phyloP scores from a whole-genome alignment of 805 yeast species.

The Metschnikowia baotianmanensis region DNA sequence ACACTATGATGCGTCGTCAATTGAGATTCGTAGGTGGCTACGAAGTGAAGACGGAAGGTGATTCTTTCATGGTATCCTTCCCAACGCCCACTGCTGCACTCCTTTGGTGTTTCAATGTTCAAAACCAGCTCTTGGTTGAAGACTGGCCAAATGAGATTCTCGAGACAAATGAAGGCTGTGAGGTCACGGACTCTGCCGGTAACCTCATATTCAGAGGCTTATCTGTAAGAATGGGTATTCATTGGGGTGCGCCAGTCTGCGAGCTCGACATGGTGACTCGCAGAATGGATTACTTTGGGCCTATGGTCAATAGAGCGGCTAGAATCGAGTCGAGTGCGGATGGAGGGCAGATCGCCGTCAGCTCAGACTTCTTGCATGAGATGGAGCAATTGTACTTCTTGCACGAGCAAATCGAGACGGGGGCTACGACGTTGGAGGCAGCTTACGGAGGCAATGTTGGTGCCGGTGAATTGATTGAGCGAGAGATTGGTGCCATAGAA shows the following conservation, averaged over 20 bases:
- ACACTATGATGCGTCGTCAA: conserved; percentile 90
- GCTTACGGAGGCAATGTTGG: conserved; percentile 46
- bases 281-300: conserved; percentile 98
- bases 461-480: conserved; percentile 58
- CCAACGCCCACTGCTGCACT: conserved; percentile 89
- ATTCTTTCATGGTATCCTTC: conserved; percentile 96
- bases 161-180: conserved; percentile 79
- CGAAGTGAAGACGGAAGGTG: conserved; percentile 99
- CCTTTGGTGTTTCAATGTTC: conserved; percentile 93
- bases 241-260: conserved; percentile 97
- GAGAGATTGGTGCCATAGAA: conserved; percentile 61
- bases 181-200: conserved; percentile 62
- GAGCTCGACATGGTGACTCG: conserved; percentile 92
- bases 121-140: conserved; percentile 71
- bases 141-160: conserved; percentile 97
- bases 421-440: conserved; percentile 28
- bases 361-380: conserved; percentile 77
- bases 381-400: conserved; percentile 53
- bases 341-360: conserved; percentile 95
- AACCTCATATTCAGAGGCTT: conserved; percentile 76
- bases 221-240: conserved; percentile 96
- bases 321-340: conserved; percentile 93
- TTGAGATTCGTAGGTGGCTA: conserved; percentile 92
- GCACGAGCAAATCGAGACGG: conserved; percentile 40
- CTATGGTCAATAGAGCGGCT: conserved; percentile 95